Evolutionary conservation across 2,329 filamentous ascomycete species (phyloP).

Genomic region (Rutstroemia sp.): DNA sequence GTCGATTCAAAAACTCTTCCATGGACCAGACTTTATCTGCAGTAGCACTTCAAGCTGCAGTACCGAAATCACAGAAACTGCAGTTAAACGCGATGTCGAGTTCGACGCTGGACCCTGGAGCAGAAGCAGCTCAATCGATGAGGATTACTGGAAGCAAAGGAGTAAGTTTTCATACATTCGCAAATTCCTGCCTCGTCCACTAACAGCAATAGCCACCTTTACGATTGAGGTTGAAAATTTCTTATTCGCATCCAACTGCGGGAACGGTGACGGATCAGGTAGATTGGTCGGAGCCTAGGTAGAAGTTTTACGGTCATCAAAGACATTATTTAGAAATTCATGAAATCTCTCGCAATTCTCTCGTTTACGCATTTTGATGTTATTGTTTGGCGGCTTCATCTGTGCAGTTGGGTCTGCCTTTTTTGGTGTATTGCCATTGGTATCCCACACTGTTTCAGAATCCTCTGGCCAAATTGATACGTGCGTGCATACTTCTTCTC

Average conservation of each 20-base stretch:
- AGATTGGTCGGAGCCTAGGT: conserved; percentile 79
- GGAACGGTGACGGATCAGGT: conserved; percentile 82
- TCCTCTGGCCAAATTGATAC: too few species aligned
- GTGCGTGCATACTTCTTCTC: too few species aligned
- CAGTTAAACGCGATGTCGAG: conserved; percentile 86
- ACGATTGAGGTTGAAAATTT: conserved; percentile 77
- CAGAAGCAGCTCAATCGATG: conserved; percentile 87
- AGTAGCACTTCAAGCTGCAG: conserved; percentile 85
- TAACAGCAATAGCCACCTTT: conserved; percentile 56
- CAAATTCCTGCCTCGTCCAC: conserved; percentile 9
- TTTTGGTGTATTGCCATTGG: too few species aligned
- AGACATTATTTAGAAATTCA: conserved; percentile 2
- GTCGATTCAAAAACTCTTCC: conserved; percentile 74
- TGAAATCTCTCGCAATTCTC: background rate
- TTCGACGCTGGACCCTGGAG: conserved; percentile 64
- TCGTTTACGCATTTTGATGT: background rate
- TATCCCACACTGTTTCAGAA: too few species aligned
- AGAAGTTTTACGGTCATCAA: conserved; percentile 1
- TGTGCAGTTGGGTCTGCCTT: too few species aligned
- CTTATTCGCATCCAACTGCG: conserved; percentile 63
- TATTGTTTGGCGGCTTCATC: background rate
- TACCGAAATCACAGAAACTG: conserved; percentile 92
- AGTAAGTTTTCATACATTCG: conserved; percentile 52
- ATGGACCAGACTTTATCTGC: conserved; percentile 57
- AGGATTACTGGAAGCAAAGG: conserved; percentile 77